These are phyloP conservation scores for Kokia cookei DNA, from an alignment of 441 rosid genomes.

Conservation along the genomic window DNA sequence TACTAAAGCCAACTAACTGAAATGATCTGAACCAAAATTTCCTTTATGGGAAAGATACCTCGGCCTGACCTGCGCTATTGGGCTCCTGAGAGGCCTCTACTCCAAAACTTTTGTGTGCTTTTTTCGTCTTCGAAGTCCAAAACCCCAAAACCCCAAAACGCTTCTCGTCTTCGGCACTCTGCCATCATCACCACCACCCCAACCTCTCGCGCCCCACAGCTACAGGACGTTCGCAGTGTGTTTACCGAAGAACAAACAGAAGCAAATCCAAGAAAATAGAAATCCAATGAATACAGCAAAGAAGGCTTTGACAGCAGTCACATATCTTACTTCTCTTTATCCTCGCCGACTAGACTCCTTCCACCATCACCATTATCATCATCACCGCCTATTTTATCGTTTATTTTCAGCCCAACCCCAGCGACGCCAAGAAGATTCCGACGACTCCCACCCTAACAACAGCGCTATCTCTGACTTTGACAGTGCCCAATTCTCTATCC, in stretches of 20 bases:
- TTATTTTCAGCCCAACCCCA: slow-evolving; percentile 60
- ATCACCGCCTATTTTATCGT: slow-evolving; percentile 21
- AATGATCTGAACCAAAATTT: no score
- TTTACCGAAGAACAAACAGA: not conserved
- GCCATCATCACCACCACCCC: not conserved
- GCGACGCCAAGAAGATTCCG: slow-evolving; percentile 29
- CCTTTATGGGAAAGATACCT: no score
- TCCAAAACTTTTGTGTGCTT: no score
- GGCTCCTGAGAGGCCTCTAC: no score
- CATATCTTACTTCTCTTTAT: slow-evolving; percentile 21
- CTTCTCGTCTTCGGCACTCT: not conserved
- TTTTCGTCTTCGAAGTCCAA: not conserved
- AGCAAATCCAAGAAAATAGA: not conserved
- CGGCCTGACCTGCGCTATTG: no score
- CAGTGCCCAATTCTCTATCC: slow-evolving; percentile 46
- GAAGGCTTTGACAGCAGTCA: slow-evolving; percentile 45
- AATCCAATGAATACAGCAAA: not conserved
- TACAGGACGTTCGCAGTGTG: not conserved
- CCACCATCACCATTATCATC: not conserved
- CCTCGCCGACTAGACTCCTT: slow-evolving; percentile 7
- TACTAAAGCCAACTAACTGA: no score
- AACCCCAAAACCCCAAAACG: not conserved
- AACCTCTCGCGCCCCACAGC: not conserved
- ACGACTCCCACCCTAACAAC: not conserved
- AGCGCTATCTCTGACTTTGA: slow-evolving; percentile 48